Base-by-base conservation (phyloP, 371 early-diverging fungal genomes). In the Blakeslea trispora region DNA sequence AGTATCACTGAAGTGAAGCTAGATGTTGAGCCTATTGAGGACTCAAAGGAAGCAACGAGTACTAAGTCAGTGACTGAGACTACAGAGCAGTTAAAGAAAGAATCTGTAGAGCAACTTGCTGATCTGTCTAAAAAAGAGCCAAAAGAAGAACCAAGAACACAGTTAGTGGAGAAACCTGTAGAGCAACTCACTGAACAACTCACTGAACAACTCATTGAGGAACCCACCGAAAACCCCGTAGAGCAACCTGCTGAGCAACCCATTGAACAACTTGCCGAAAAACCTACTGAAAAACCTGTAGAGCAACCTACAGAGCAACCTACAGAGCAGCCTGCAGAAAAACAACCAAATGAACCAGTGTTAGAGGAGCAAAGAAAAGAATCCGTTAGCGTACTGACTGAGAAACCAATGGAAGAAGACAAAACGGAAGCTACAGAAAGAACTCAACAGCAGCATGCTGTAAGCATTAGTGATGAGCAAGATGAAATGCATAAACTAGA, bases 401-500 rank as follows among this genome's bases (percentile, higher is more conserved):
- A 28, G 34, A 6, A 50, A n/a, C 23, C 35, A 51, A 22, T 39
- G 28, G 3, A 23, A 5, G 37, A 5, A 22, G 50, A 37, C 13
- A 13, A 46, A 21, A 37, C 42, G 14, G 34, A 18, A 40, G 43
- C 53, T 21, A 45, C 42, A 31, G 24, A 45, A 15, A 28, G 28
- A 3, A 5, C 28, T 28, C 28, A 28, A 7, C 28, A 28, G 7
- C 28, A 28, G 7, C 3, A 3, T 28, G 7, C 28, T 7, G 7
- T 28, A 28, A 28, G 28, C 28, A 3, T 7, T 28, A 31, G n/a
- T n/a, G n/a, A n/a, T n/a, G n/a, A n/a, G n/a, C n/a, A n/a, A n/a
- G n/a, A 46, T 42, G 15, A 43, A 3, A 56, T 59, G 57, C 50
- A 51, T 13, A n/a, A n/a, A 14, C 56, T 55, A 2, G 32, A 18